Evolutionary conservation across 495 filamentous ascomycete genomes (phyloP).

Genomic region (Lentithecium fluviatile): DNA sequence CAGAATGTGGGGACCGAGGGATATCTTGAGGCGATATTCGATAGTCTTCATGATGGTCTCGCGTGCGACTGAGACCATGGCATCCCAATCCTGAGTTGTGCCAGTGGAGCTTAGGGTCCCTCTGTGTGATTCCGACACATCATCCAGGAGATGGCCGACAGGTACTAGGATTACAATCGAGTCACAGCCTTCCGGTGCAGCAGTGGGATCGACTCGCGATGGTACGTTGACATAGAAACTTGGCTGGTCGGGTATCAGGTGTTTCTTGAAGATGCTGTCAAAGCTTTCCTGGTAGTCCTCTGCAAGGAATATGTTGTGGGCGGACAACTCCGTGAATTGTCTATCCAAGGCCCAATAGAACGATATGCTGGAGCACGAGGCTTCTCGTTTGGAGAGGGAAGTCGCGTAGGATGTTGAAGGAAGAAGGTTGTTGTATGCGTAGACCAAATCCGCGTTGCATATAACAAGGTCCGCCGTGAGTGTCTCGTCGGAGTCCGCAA

Average conservation of each 20-base stretch:
- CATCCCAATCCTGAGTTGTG: constrained; percentile 56
- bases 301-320: constrained; percentile 74
- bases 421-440: constrained; percentile 67
- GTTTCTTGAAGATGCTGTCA: constrained; percentile 66
- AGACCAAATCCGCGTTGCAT: constrained; percentile 67
- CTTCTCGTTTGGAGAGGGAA: constrained; percentile 49
- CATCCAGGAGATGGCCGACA: constrained; percentile 58
- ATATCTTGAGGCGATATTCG: constrained; percentile 51
- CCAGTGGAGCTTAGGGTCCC: constrained; percentile 30
- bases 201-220: constrained; percentile 60
- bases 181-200: constrained; percentile 62
- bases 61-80: constrained; percentile 53
- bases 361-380: constrained; percentile 68
- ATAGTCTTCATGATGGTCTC: constrained; percentile 56
- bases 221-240: constrained; percentile 76
- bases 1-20: constrained; percentile 50
- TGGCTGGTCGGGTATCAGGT: constrained; percentile 60
- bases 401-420: constrained; percentile 48
- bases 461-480: constrained; percentile 61
- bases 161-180: constrained; percentile 65
- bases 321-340: constrained; percentile 56
- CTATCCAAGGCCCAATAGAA: constrained; percentile 69
- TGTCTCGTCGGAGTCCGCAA: constrained; percentile 51
- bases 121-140: constrained; percentile 34
- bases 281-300: constrained; percentile 67